phyloP scores from a whole-genome alignment of 2,329 filamentous ascomycete genomes.

The Colletotrichum sp. region DNA sequence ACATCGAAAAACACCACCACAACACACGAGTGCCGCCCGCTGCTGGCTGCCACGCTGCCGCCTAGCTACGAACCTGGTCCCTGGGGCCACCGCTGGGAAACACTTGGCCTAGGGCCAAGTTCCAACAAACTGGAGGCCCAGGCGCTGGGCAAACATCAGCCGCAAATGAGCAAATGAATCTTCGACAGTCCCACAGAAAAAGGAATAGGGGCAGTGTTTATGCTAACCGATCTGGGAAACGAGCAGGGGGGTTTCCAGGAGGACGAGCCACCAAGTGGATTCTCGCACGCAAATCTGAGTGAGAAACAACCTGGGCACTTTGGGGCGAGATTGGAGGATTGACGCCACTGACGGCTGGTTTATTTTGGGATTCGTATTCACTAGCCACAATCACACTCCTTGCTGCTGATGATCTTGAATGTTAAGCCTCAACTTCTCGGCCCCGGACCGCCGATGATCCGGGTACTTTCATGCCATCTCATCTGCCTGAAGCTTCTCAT shows the following conservation, averaged over 20 bases:
- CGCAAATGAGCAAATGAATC: not conserved
- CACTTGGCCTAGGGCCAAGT: not conserved
- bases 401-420: not conserved
- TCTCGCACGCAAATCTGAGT: not conserved
- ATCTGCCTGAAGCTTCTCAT: not conserved
- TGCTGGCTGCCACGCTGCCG: not conserved
- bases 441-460: not conserved
- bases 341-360: not conserved
- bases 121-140: not conserved
- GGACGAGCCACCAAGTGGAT: not conserved
- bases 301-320: not conserved
- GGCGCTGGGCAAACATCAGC: not conserved
- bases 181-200: not conserved
- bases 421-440: not conserved
- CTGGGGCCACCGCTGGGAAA: not conserved
- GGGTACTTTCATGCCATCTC: not conserved
- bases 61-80: not conserved
- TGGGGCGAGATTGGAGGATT: not conserved
- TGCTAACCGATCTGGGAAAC: not conserved
- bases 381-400: not conserved
- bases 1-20: not conserved
- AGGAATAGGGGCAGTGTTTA: not conserved
- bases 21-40: not conserved
- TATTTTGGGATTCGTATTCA: not conserved
- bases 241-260: not conserved